Evolutionary conservation across 2,329 filamentous ascomycete species (phyloP), one percentile per base, ranked within the genome.

Genomic region (Fusarium sp.): DNA sequence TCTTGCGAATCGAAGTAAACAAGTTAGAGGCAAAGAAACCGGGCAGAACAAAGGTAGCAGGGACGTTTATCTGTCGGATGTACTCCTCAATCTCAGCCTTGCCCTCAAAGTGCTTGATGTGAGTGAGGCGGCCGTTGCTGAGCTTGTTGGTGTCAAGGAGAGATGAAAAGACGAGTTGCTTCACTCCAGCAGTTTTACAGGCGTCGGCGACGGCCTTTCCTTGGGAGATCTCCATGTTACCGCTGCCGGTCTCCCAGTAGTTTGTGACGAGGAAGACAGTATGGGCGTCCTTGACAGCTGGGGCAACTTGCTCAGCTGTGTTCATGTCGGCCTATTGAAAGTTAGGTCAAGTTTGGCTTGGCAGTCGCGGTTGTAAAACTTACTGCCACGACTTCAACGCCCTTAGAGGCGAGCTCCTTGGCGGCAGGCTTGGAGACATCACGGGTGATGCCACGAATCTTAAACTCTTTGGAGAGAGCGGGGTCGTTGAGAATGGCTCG

Each of bases 71-170:
- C 0, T 69, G 56, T 12, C 84, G 83, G 55, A 89, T 86, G 65
- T 89, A 88, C n/a, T 79, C 61, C 65, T 88, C 86, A 14, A 86
- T 81, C 30, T 83, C 75, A 26, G 85, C 83, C 72, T 89, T 89
- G 59, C 76, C 77, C 67, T 89, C 87, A 60, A 89, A 89, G 57
- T 85, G 82, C 46, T 76, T 62, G 8, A 84, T 80, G 19, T 78
- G 67, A 5, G 73, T 39, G 2, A 83, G 73, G 1, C 68, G 73
- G 4, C 82, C 82, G 1, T 75, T 74, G 39, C 78, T 77, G 5
- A 73, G 69, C 36, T 81, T 71, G 3, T 75, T 78, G 26, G 79
- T 73, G 60, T 82, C 69, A 36, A 80, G 72, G 36, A 84, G 76
- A 9, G 81, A 81, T 9, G 81, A 83, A 75, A 80, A 85, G 63